Conservation (phyloP, 108 stramenopile species). For the Nitzschia putrida region DNA sequence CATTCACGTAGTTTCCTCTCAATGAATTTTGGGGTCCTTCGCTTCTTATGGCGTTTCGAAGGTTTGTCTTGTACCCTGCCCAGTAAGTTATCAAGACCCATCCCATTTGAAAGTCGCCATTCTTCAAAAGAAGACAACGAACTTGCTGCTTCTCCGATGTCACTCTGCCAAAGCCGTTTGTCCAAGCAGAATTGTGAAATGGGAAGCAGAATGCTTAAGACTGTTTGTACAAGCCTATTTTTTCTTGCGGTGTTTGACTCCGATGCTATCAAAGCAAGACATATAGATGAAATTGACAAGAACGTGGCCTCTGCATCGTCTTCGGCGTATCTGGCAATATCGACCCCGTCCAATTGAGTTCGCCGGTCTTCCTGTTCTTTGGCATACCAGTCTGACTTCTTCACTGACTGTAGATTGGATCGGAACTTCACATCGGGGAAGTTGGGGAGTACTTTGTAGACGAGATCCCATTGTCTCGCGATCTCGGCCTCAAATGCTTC, state of each 20-base stretch:
- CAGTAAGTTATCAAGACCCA: slow-evolving; percentile 5
- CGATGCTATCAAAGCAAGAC: slow-evolving; percentile 47
- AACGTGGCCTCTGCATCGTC: slow-evolving; percentile 55
- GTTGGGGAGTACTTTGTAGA: slow-evolving; percentile 44
- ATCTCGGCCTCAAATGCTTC: slow-evolving; percentile 35
- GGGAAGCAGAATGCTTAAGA: slow-evolving; percentile 73
- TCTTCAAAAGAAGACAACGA: slow-evolving; percentile 33
- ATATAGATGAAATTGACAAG: slow-evolving; percentile 56
- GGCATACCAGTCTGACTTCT: slow-evolving; percentile 56
- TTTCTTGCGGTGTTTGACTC: slow-evolving; percentile 32
- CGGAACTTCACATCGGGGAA: slow-evolving; percentile 49
- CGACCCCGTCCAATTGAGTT: slow-evolving; percentile 23
- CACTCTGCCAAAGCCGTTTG: slow-evolving; percentile 61
- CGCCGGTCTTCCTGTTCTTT: slow-evolving; percentile 38
- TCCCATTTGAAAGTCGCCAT: slow-evolving; percentile 24
- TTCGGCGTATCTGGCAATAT: slow-evolving; percentile 62
- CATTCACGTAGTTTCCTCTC: slow-evolving; percentile 24
- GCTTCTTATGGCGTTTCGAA: not conserved
- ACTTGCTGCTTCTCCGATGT: slow-evolving; percentile 52
- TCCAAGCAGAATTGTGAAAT: slow-evolving; percentile 63
- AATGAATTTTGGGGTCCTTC: slow-evolving; percentile 1
- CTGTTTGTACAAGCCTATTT: slow-evolving; percentile 33
- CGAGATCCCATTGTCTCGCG: slow-evolving; percentile 51
- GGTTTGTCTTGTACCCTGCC: not conserved
- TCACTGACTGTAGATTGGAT: slow-evolving; percentile 24